Percentiles rank a stretch among this genome's conserved stretches.
Evolutionary conservation across 2,329 filamentous ascomycete genomes (phyloP).

Genomic region (Cladosporium cucumerinum): DNA sequence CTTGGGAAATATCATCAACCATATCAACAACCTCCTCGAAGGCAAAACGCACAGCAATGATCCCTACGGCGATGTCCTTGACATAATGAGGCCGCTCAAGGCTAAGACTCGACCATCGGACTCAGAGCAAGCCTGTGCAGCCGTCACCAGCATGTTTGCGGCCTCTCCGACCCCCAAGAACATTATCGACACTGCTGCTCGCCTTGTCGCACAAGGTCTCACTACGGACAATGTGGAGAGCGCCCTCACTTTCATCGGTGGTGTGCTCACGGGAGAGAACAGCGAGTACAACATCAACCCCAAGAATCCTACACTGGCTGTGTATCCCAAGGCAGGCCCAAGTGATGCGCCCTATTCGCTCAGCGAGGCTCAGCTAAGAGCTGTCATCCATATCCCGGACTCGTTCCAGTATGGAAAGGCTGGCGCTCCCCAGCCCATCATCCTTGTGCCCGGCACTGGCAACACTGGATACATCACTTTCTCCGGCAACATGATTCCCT

Average conservation of each 20-base stretch:
- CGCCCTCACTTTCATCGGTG: constrained; percentile 23
- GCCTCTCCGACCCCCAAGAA: constrained; percentile 27
- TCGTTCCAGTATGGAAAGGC: constrained; percentile 48
- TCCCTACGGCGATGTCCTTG: constrained; percentile 11
- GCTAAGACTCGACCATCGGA: constrained; percentile 29
- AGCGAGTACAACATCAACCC: constrained; percentile 31
- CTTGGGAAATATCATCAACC: background rate
- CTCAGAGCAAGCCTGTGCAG: constrained; percentile 21
- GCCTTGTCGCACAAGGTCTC: constrained; percentile 31
- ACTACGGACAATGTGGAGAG: constrained; percentile 26
- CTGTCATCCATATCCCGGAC: constrained; percentile 52
- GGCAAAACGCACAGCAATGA: constrained; percentile 6
- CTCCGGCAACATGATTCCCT: constrained; percentile 48
- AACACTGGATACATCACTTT: constrained; percentile 47
- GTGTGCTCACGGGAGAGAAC: constrained; percentile 25
- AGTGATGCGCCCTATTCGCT: constrained; percentile 50
- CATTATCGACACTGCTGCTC: constrained; percentile 26
- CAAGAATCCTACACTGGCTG: constrained; percentile 23
- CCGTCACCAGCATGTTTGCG: constrained; percentile 20
- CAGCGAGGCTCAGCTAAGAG: constrained; percentile 45
- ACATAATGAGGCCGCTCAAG: constrained; percentile 22
- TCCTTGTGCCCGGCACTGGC: constrained; percentile 55
- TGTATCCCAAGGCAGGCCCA: constrained; percentile 39
- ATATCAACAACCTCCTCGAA: background rate
- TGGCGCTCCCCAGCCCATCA: constrained; percentile 41